These are phyloP conservation scores for Alternaria rosae DNA, from an alignment of 2,329 filamentous ascomycete genomes.

Conservation along the genomic window DNA sequence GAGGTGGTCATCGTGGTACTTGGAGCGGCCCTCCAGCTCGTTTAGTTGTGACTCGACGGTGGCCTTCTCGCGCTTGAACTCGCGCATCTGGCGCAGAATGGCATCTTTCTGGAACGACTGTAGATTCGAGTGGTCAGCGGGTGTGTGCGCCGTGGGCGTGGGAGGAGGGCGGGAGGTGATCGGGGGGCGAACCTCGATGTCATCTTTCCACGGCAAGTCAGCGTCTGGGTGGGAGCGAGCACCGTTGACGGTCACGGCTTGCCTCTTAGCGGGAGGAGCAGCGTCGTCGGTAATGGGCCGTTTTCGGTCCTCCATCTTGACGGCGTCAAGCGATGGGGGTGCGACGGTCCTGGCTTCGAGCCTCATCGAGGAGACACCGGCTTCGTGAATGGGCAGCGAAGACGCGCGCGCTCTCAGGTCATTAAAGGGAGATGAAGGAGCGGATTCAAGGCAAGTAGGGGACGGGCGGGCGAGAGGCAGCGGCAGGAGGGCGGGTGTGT, in stretches of 20 bases:
- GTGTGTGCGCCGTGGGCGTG: constrained; percentile 32
- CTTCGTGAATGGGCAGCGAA: constrained; percentile 27
- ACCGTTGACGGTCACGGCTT: constrained; percentile 78
- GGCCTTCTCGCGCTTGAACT: constrained; percentile 90
- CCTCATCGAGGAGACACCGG: constrained; percentile 76
- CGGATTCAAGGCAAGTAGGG: constrained; percentile 35
- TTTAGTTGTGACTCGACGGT: constrained; percentile 82
- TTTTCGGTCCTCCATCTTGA: constrained; percentile 99
- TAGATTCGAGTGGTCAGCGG: constrained; percentile 42
- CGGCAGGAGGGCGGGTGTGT: constrained; percentile 24
- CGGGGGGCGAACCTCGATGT: constrained; percentile 72
- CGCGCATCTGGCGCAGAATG: constrained; percentile 95
- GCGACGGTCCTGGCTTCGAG: constrained; percentile 76
- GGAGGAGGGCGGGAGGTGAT: constrained; percentile 25
- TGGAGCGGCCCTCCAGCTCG: constrained; percentile 78
- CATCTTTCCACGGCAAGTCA: constrained; percentile 74
- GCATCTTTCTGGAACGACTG: constrained; percentile 95
- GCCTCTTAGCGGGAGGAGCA: constrained; percentile 89
- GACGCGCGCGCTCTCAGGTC: constrained; percentile 30
- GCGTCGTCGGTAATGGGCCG: constrained; percentile 87
- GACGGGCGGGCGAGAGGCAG: constrained; percentile 21
- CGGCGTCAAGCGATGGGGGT: constrained; percentile 78
- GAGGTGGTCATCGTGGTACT: constrained; percentile 91
- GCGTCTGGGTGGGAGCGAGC: constrained; percentile 69
- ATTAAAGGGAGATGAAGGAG: constrained; percentile 22